A percentile compares a stretch with the other conserved stretches of the same genome.
phyloP scores from a whole-genome alignment of 106 monocot species.

The Iris macrosiphon region DNA sequence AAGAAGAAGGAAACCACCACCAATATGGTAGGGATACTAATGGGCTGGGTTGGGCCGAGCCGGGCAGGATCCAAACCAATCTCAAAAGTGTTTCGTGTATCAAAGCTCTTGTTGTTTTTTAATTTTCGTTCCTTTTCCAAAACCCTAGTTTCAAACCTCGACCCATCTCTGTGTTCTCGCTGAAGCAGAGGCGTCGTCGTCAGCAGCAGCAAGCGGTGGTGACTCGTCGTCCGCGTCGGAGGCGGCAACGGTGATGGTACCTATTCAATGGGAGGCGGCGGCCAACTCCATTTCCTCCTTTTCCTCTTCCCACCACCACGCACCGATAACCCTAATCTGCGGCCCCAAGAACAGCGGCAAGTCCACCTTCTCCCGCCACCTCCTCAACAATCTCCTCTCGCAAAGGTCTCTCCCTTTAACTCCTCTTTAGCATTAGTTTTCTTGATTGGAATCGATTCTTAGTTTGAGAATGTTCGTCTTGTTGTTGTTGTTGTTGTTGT shows the following conservation, averaged over 20 bases:
- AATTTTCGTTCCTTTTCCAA: too few relatives aligned
- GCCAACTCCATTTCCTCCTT: constrained; percentile 22
- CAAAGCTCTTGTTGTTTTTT: too few relatives aligned
- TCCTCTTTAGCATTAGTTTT: not conserved
- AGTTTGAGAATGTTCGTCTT: not conserved
- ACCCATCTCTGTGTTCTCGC: too few relatives aligned
- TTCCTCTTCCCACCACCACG: constrained; percentile 11
- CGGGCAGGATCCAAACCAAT: too few relatives aligned
- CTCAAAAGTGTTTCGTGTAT: too few relatives aligned
- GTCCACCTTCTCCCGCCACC: constrained; percentile 76
- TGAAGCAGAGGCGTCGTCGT: too few relatives aligned
- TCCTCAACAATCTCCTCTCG: constrained; percentile 65
- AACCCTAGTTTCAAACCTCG: too few relatives aligned
- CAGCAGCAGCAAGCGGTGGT: not conserved
- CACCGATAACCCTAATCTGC: constrained; percentile 45
- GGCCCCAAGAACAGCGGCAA: constrained; percentile 92
- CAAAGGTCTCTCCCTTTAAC: constrained; percentile 24
- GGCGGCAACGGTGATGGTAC: constrained; percentile 22
- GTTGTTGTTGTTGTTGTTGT: not conserved
- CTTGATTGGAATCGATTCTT: not conserved
- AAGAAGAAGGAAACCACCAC: too few relatives aligned
- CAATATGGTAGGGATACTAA: too few relatives aligned
- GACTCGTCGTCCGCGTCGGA: not conserved
- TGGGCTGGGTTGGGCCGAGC: too few relatives aligned
- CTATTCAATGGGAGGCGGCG: constrained; percentile 47